Evolutionary conservation across 768 basidiomycete genomes (phyloP).

Genomic region (Tylopilus felleus): DNA sequence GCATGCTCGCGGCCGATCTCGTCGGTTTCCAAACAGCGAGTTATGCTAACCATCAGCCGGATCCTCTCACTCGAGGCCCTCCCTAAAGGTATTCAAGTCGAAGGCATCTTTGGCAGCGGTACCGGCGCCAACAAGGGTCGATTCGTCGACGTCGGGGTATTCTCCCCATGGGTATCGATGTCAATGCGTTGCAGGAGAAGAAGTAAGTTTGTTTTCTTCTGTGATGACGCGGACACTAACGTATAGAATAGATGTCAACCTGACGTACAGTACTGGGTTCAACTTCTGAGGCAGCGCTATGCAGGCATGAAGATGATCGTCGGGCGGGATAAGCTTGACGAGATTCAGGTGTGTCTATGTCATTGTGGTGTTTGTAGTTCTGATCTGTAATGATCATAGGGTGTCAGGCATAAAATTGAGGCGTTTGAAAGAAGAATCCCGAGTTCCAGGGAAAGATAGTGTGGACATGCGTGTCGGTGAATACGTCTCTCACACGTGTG

Average conservation of each 20-base stretch:
- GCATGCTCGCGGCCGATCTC: constrained; percentile 90
- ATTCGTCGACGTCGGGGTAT: constrained; percentile 85
- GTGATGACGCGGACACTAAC: constrained; percentile 8
- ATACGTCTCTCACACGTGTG: not conserved
- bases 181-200: constrained; percentile 59
- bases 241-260: constrained; percentile 52
- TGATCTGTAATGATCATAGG: constrained; percentile 32
- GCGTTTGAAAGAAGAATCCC: constrained; percentile 84
- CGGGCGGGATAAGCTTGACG: constrained; percentile 86
- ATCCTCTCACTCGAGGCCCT: constrained; percentile 78
- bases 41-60: constrained; percentile 74
- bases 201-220: constrained; percentile 41
- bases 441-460: constrained; percentile 71
- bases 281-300: constrained; percentile 75
- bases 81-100: constrained; percentile 77
- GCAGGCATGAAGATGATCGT: constrained; percentile 85
- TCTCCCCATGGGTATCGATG: constrained; percentile 91
- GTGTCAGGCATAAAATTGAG: constrained; percentile 77
- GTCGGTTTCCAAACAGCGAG: constrained; percentile 90
- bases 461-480: not conserved
- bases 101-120: constrained; percentile 19
- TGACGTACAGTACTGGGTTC: constrained; percentile 82
- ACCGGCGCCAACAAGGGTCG: constrained; percentile 35
- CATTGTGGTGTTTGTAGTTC: not conserved
- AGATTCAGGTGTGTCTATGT: constrained; percentile 51